Percentiles rank a stretch among this genome's conserved stretches.
Conservation (phyloP, 2,329 filamentous ascomycete genomes). For the Pseudogymnoascus sp. region DNA sequence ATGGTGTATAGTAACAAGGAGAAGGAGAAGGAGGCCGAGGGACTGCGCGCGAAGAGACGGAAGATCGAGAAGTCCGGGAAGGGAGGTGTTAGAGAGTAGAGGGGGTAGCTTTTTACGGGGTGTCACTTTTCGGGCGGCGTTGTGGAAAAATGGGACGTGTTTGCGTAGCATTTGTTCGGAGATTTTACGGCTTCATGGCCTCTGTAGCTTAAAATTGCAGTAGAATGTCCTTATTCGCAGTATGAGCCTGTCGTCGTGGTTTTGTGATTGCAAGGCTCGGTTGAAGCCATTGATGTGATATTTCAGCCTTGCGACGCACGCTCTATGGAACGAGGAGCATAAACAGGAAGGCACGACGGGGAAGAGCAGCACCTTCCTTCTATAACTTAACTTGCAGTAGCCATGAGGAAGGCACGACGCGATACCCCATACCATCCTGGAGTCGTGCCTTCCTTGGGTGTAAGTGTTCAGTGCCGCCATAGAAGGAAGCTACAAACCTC, state of each 20-base stretch:
- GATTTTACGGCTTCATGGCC: conserved; percentile 5
- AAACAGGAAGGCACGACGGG: not conserved
- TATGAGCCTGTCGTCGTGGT: not conserved
- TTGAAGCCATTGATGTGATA: not conserved
- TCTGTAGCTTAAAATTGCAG: conserved; percentile 7
- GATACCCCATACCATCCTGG: not conserved
- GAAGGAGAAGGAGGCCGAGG: conserved; percentile 83
- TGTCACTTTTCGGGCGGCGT: conserved; percentile 6
- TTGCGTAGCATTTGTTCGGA: conserved; percentile 8
- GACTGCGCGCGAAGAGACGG: conserved; percentile 80
- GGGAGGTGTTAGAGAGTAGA: conserved; percentile 18
- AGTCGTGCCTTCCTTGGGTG: no score
- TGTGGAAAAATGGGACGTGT: conserved; percentile 6
- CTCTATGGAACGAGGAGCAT: not conserved
- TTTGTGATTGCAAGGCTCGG: not conserved
- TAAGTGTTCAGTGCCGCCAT: no score
- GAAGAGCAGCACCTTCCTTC: not conserved
- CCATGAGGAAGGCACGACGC: not conserved
- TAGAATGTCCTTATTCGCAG: conserved; percentile 6
- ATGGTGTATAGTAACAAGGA: conserved; percentile 95
- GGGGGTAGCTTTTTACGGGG: not conserved
- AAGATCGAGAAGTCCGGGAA: conserved; percentile 62
- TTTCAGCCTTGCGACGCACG: no score
- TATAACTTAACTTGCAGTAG: not conserved
- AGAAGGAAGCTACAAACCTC: not conserved